Evolutionary conservation across 768 basidiomycete species (phyloP), one percentile per base, ranked within the genome.

Genomic region (Pulveroboletus sp.): DNA sequence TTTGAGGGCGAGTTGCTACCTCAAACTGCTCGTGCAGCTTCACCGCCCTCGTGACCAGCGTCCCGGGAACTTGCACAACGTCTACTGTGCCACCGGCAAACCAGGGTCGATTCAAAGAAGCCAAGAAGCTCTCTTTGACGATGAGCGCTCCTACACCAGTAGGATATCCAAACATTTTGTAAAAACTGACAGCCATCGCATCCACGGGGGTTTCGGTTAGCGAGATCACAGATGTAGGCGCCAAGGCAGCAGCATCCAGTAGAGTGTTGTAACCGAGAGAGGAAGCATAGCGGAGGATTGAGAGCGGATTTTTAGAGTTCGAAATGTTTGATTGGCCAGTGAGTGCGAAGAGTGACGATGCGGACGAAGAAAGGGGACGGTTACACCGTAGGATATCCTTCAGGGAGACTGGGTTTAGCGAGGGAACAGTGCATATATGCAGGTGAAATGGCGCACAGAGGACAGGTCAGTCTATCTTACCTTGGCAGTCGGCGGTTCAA

Each of bases 131-230:
- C 59, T 84, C 82, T 63, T 82, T 86, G 39, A 86, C 83, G 27
- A 93, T 66, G 5, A 93, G 73, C 11, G 88, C 88, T 33, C 90
- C 89, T 37, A 91, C 80, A 8, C 89, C 89, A 0, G 89, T 91
- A 10, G 89, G 89, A 57, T 83, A 92, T 31, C 89, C 89, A 55
- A 90, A 89, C 85, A 92, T 90, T 58, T 93, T 93, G 70, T 93
- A 93, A 59, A 92, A 90, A 38, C 85, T 88, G 47, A 93, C 62
- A 0, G 83, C 88, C 77, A 90, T 82, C 1, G 89, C 89, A 65
- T 93, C 90, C 10, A 89, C 83, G 5, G 83, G 79, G 28, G 74
- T 76, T 45, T 83, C 78, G 1, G 76, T 66, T 13, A 93, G 71
- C 11, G 85, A 85, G 48, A 92, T 76, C 15, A 72, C 61, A 7